Evolutionary conservation across 2,329 filamentous ascomycete genomes (phyloP), one percentile per base, ranked within the genome.

Genomic region (Neopestalotiopsis clavispora): DNA sequence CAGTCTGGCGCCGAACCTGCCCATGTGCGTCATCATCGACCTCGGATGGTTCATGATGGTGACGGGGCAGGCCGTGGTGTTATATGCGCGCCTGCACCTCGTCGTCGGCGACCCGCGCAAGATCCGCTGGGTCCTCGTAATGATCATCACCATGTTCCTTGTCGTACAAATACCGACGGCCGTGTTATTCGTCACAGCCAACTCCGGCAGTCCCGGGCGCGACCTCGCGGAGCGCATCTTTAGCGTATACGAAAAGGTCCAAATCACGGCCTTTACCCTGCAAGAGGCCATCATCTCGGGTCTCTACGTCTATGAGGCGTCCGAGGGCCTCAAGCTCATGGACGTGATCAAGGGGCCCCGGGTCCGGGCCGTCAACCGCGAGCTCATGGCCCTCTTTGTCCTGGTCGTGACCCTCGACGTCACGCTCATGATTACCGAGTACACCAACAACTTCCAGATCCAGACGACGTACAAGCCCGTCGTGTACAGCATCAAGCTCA

Each of bases 11-110:
- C 68, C 69, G 20, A 62, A 66, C 10, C 30, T 73, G 13, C 72
- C 70, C 13, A 71, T 72, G 66, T 40, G 69, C 40, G 63, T 71
- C 4, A 13, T 70, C 49, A 67, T 81, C 67, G 65, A 75, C 49
- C 69, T 90, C 67, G 89, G 87, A 12, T 87, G 89, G 86, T 86
- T 85, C 75, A 73, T 79, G 4, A 88, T 90, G 82, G 84, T 90
- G 9, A 86, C 86, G 17, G 89, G 89, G 4, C 86, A 89, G 73
- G 84, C 85, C 0, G 71, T 88, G 17, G 86, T 90, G 4, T 79
- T 90, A 2, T 90, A 87, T 77, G 91, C 89, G 62, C 84, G 89
- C 28, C 82, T 90, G 10, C 86, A 91, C 73, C 80, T 91, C 14
- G 83, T 91, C 32, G 82, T 89, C 14, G 82, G 81, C 9, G 83